These are phyloP conservation scores for Cinchona pubescens DNA, from an alignment of 257 asterid species.

Conservation along the genomic window DNA sequence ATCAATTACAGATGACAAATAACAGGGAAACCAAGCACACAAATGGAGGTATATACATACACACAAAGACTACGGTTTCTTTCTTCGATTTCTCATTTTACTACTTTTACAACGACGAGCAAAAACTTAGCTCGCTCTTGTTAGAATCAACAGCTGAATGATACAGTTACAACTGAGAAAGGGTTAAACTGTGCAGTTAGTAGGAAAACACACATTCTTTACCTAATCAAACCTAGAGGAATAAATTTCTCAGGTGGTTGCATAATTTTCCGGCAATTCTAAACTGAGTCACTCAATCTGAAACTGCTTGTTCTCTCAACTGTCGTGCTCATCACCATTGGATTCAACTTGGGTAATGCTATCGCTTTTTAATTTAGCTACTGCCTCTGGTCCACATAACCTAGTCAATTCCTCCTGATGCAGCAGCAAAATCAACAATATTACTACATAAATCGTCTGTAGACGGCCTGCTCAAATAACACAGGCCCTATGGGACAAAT, in stretches of 20 bases:
- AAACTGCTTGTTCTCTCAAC: conserved; percentile 23
- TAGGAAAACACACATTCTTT: conserved; percentile 21
- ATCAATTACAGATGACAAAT: too few relatives aligned
- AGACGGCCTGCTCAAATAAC: neutral
- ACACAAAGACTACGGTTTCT: neutral
- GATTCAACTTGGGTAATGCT: conserved; percentile 31
- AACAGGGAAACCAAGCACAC: neutral
- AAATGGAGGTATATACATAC: neutral
- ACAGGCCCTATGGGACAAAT: neutral
- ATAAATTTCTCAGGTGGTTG: conserved; percentile 11
- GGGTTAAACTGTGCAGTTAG: conserved; percentile 25
- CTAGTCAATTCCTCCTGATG: conserved; percentile 67
- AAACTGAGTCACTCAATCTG: conserved; percentile 19
- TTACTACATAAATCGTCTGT: neutral
- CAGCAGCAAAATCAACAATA: conserved; percentile 14
- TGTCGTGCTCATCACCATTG: conserved; percentile 47
- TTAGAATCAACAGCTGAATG: conserved; percentile 10
- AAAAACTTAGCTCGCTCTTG: conserved; percentile 11
- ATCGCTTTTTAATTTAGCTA: conserved; percentile 47
- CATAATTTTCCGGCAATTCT: conserved; percentile 10
- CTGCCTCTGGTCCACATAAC: conserved; percentile 58
- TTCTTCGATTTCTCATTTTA: neutral
- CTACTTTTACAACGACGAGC: conserved; percentile 10
- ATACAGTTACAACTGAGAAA: conserved; percentile 12
- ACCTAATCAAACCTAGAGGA: conserved; percentile 22